Conservation (phyloP, 1,284 basidiomycete species). For the Peniophora sp. region DNA sequence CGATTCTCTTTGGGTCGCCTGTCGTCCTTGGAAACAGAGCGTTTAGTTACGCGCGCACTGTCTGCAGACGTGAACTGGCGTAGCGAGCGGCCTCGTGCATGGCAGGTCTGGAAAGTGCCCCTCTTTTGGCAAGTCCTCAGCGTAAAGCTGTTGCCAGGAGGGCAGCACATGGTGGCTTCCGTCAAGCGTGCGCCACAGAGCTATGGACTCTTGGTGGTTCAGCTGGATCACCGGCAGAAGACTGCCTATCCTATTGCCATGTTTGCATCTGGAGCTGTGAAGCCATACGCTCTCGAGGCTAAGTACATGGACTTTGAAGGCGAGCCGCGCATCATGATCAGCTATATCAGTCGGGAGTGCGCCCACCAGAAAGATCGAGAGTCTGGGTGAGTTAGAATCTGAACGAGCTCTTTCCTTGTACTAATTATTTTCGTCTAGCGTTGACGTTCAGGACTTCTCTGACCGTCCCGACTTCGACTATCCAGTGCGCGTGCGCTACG, state of each 20-base stretch:
- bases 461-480: slow-evolving; percentile 34
- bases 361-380: slow-evolving; percentile 12
- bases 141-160: slow-evolving; percentile 59
- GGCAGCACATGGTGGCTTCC: slow-evolving; percentile 60
- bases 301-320: slow-evolving; percentile 49
- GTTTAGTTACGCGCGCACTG: slow-evolving; percentile 51
- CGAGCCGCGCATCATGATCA: slow-evolving; percentile 49
- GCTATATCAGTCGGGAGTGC: slow-evolving; percentile 35
- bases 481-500: slow-evolving; percentile 40
- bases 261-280: slow-evolving; percentile 33
- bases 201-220: slow-evolving; percentile 47
- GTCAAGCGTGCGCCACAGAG: slow-evolving; percentile 37
- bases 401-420: slow-evolving; percentile 23
- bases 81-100: slow-evolving; percentile 27
- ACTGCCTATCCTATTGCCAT: slow-evolving; percentile 44
- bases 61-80: slow-evolving; percentile 56
- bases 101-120: slow-evolving; percentile 6
- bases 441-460: slow-evolving; percentile 39
- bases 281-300: slow-evolving; percentile 53
- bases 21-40: slow-evolving; percentile 53
- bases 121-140: slow-evolving; percentile 30
- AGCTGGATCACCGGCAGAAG: slow-evolving; percentile 44
- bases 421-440: slow-evolving; percentile 16
- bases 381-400: slow-evolving; percentile 24
- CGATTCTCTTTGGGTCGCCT: slow-evolving; percentile 33